These are phyloP conservation scores for Echeveria elegans DNA, from an alignment of 164 flowering plant species.

Conservation along the genomic window DNA sequence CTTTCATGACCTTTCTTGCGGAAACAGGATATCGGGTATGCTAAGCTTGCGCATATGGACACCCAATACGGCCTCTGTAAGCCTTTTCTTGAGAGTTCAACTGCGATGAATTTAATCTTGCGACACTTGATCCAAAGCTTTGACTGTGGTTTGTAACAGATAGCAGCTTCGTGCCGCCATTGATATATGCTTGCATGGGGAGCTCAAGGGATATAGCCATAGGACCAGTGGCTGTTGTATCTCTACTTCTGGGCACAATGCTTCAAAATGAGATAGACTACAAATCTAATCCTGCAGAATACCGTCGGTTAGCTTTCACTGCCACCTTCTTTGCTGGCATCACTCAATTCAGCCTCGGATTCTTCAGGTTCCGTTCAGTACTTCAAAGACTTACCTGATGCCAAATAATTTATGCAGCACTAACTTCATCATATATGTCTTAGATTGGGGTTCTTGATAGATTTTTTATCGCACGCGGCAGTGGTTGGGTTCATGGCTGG, in stretches of 20 bases:
- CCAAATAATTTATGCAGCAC: neutral
- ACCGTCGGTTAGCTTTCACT: constrained; percentile 74
- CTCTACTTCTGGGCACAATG: constrained; percentile 73
- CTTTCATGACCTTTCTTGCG: neutral
- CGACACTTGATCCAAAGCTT: neutral
- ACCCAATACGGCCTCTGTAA: constrained; percentile 70
- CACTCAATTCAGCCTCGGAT: constrained; percentile 75
- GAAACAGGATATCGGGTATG: constrained; percentile 62
- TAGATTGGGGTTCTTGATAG: constrained; percentile 91
- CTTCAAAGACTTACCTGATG: neutral
- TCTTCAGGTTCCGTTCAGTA: constrained; percentile 45
- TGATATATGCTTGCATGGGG: constrained; percentile 87
- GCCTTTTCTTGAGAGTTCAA: constrained; percentile 10
- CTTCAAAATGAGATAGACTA: constrained; percentile 65
- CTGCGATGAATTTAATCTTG: neutral
- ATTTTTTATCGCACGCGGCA: constrained; percentile 94
- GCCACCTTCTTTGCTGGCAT: constrained; percentile 95
- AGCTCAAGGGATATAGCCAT: constrained; percentile 95
- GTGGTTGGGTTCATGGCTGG: constrained; percentile 97
- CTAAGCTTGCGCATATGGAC: constrained; percentile 55
- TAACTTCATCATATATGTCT: neutral
- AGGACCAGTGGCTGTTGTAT: constrained; percentile 94
- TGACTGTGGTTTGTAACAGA: constrained; percentile 27
- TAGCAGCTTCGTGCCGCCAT: constrained; percentile 90
- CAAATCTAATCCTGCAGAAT: constrained; percentile 29